phyloP scores from a whole-genome alignment of 2,329 filamentous ascomycete species.

The Mycosphaerella sp. region DNA sequence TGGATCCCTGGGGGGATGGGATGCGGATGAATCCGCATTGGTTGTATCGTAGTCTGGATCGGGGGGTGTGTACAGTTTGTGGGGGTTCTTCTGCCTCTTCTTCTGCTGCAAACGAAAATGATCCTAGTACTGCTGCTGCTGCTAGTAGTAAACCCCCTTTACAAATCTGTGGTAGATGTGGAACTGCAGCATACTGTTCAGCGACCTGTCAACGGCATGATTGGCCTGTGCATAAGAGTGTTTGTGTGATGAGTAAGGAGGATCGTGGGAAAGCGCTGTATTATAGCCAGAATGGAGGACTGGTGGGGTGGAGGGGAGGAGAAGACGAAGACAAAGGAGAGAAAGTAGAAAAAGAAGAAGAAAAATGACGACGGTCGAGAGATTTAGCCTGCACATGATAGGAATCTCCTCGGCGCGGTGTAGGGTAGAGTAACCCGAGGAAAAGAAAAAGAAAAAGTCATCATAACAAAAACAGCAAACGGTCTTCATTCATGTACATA shows the following conservation, averaged over 20 bases:
- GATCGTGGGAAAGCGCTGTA: slow-evolving; percentile 21
- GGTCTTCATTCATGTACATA: too few relatives aligned
- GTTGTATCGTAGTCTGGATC: slow-evolving; percentile 16
- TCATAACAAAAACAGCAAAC: too few relatives aligned
- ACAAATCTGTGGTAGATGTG: slow-evolving; percentile 20
- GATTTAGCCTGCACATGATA: too few relatives aligned
- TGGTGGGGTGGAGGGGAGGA: slow-evolving; percentile 11
- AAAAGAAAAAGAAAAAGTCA: too few relatives aligned
- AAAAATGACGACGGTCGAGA: too few relatives aligned
- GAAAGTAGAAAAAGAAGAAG: not conserved
- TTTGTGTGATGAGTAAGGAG: slow-evolving; percentile 19
- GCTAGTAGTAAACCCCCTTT: not conserved
- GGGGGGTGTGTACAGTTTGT: slow-evolving; percentile 16
- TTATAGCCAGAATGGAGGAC: slow-evolving; percentile 14
- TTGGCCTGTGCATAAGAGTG: slow-evolving; percentile 22
- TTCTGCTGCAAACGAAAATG: not conserved
- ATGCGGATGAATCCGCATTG: slow-evolving; percentile 22
- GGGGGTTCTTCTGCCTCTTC: not conserved
- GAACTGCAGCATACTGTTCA: slow-evolving; percentile 24
- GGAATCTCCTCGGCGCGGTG: too few relatives aligned
- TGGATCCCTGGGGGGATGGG: slow-evolving; percentile 21
- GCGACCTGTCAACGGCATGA: slow-evolving; percentile 16
- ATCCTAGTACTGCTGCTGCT: not conserved
- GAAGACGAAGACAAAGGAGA: not conserved
- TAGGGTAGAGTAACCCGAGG: too few relatives aligned